phyloP scores from a whole-genome alignment of 306 rosid species.

The Lupinus albus region DNA sequence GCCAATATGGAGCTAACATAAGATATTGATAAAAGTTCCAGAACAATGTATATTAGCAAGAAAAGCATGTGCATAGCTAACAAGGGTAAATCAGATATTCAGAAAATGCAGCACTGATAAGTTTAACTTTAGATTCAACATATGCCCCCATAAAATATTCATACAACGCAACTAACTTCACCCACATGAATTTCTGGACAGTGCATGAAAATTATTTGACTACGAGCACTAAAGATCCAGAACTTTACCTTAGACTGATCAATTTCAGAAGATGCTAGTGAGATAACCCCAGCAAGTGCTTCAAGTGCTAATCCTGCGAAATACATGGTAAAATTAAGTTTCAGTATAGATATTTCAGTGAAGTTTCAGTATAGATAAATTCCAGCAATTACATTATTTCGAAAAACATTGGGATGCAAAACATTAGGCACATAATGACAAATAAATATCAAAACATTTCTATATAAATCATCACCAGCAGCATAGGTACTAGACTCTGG shows the following conservation, averaged over 20 bases:
- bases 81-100: constrained; percentile 23
- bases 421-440: background rate
- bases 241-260: constrained; percentile 71
- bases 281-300: constrained; percentile 86
- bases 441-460: constrained; percentile 26
- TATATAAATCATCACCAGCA: constrained; percentile 68
- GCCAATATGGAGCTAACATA: constrained; percentile 44
- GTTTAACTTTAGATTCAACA: constrained; percentile 20
- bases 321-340: constrained; percentile 10
- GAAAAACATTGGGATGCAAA: constrained; percentile 4
- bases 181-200: constrained; percentile 21
- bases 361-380: constrained; percentile 23
- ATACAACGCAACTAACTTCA: background rate
- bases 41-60: background rate
- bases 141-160: background rate
- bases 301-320: constrained; percentile 86
- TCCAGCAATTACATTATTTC: constrained; percentile 19
- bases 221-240: constrained; percentile 30
- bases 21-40: constrained; percentile 36
- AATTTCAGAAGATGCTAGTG: constrained; percentile 83
- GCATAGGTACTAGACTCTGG: constrained; percentile 97
- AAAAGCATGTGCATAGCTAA: background rate
- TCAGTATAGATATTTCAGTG: constrained; percentile 9
- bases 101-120: constrained; percentile 5
- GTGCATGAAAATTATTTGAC: constrained; percentile 8